These are phyloP conservation scores for Rhizopogon rudus DNA, from an alignment of 768 basidiomycete genomes.

Conservation along the genomic window DNA sequence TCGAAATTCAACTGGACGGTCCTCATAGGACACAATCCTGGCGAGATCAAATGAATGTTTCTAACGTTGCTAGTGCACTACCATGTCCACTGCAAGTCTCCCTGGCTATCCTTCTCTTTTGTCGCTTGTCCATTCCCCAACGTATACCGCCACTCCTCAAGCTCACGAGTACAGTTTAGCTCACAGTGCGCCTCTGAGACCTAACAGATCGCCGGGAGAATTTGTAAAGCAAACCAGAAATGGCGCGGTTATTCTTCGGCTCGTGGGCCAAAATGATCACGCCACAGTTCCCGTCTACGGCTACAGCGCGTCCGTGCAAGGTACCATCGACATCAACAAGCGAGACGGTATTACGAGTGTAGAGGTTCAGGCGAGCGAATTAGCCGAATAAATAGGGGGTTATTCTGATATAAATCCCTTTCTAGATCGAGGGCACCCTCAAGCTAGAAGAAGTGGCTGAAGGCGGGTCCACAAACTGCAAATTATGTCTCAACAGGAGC, in stretches of 20 bases:
- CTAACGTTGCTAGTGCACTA: slow-evolving; percentile 16
- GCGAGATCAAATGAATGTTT: background rate
- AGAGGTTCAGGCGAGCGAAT: slow-evolving; percentile 51
- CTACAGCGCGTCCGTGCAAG: slow-evolving; percentile 44
- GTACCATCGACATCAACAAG: slow-evolving; percentile 50
- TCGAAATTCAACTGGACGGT: slow-evolving; percentile 2
- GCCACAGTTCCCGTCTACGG: slow-evolving; percentile 55
- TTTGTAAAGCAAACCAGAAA: slow-evolving; percentile 59
- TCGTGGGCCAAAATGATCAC: slow-evolving; percentile 49
- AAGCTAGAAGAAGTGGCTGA: slow-evolving; percentile 59
- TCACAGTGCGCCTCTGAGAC: slow-evolving; percentile 32
- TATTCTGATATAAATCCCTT: background rate
- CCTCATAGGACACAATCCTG: slow-evolving; percentile 5
- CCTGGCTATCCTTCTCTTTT: slow-evolving; percentile 43
- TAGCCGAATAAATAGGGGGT: background rate
- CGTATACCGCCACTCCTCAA: slow-evolving; percentile 54
- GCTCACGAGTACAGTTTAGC: slow-evolving; percentile 50
- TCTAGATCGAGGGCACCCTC: slow-evolving; percentile 58
- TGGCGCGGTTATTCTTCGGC: slow-evolving; percentile 45
- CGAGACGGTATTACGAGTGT: slow-evolving; percentile 52
- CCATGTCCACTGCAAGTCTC: slow-evolving; percentile 53
- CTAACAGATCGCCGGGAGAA: slow-evolving; percentile 36
- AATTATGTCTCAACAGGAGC: slow-evolving; percentile 45
- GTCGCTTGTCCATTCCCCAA: slow-evolving; percentile 33
- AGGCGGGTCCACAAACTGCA: slow-evolving; percentile 51